Evolutionary conservation across 108 stramenopile species (phyloP).

Genomic region (Aurantiochytrium sp.): DNA sequence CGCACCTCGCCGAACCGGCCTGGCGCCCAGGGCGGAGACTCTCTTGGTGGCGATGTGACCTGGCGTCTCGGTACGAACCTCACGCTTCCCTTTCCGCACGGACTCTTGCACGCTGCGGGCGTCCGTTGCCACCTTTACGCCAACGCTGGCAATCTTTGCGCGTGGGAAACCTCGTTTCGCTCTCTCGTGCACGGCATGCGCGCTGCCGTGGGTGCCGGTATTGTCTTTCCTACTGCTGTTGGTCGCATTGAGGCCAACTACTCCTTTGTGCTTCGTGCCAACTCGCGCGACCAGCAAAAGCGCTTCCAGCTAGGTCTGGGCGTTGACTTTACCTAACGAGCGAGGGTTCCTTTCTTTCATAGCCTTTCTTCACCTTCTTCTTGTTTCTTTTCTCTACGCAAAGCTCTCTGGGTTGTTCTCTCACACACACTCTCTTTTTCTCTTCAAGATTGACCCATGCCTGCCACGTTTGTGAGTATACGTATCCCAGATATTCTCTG

Average conservation of each 20-base stretch:
- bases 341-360: background rate
- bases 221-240: conserved; percentile 3
- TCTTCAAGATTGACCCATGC: background rate
- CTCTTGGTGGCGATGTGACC: background rate
- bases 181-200: conserved; percentile 4
- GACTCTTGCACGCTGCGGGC: background rate
- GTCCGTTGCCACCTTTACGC: background rate
- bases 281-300: conserved; percentile 10
- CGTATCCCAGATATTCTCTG: too few species aligned
- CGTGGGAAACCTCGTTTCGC: background rate
- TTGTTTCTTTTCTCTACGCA: background rate
- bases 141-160: conserved; percentile 1
- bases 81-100: background rate
- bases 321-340: background rate
- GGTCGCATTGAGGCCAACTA: conserved; percentile 8
- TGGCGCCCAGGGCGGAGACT: background rate
- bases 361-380: background rate
- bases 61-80: background rate
- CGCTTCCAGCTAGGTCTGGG: conserved; percentile 14
- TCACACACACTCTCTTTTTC: background rate
- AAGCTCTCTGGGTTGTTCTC: too few species aligned
- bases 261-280: background rate
- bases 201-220: background rate
- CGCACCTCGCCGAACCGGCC: background rate
- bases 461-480: too few species aligned